phyloP scores from a whole-genome alignment of 2,329 filamentous ascomycete species.

The Hymenoscyphus linearis region DNA sequence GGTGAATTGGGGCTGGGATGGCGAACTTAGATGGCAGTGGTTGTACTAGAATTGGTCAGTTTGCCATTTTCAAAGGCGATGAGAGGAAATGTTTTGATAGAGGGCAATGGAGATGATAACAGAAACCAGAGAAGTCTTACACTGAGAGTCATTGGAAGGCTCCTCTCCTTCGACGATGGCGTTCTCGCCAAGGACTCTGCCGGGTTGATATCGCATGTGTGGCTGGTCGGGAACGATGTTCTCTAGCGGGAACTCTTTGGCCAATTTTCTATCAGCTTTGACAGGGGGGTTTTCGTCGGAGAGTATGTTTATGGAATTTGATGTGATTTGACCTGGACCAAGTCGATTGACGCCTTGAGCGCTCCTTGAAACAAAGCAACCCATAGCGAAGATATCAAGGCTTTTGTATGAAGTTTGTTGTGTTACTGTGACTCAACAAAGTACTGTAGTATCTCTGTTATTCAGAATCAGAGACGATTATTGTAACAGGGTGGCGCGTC shows the following conservation, averaged over 20 bases:
- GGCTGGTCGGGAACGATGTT: neutral
- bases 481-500: too few species aligned
- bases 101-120: neutral
- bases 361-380: neutral
- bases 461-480: neutral
- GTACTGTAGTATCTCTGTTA: neutral
- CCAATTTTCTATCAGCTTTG: neutral
- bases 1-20: constrained; percentile 7
- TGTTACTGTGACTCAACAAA: neutral
- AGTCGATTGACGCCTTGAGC: neutral
- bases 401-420: neutral
- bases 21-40: neutral
- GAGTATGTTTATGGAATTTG: neutral
- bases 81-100: neutral
- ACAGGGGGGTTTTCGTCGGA: neutral
- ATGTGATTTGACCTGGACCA: neutral
- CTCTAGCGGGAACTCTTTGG: neutral
- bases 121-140: too few species aligned
- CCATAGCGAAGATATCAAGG: neutral
- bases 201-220: neutral
- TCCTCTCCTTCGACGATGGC: neutral
- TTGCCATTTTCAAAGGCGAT: neutral
- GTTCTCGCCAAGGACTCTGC: neutral
- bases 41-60: neutral
- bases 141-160: neutral